A percentile compares a stretch with the other conserved stretches of the same genome.
Conservation (phyloP, 148 eudicot species). For the Camellia granthamiana region DNA sequence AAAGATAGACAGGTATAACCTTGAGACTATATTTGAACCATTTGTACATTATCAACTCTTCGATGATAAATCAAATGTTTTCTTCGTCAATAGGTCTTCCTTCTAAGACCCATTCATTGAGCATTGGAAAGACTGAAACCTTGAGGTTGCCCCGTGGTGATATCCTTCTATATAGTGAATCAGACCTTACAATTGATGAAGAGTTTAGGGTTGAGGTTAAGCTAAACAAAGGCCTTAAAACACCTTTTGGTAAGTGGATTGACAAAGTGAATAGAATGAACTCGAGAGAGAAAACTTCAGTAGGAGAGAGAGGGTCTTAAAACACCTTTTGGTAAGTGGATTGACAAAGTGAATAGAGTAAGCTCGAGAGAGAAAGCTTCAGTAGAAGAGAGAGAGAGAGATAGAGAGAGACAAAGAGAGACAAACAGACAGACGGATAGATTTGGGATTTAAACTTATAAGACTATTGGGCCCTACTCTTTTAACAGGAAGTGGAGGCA, state of each 20-base stretch:
- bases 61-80: slow-evolving; percentile 17
- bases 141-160: slow-evolving; percentile 24
- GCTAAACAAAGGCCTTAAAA: neutral
- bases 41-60: slow-evolving; percentile 6
- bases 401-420: too few relatives aligned
- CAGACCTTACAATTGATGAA: neutral
- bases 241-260: neutral
- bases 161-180: slow-evolving; percentile 26
- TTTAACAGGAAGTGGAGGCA: too few relatives aligned
- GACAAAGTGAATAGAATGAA: neutral
- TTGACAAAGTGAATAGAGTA: neutral
- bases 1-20: slow-evolving; percentile 9
- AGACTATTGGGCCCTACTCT: too few relatives aligned
- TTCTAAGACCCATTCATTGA: slow-evolving; percentile 38
- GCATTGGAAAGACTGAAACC: slow-evolving; percentile 29
- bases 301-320: too few relatives aligned
- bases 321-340: neutral
- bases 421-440: too few relatives aligned
- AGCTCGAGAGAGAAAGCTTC: neutral
- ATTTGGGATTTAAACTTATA: too few relatives aligned
- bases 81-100: slow-evolving; percentile 11
- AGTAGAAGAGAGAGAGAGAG: too few relatives aligned
- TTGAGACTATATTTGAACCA: slow-evolving; percentile 37
- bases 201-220: neutral
- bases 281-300: slow-evolving; percentile 5